Percentiles rank a stretch among this genome's conserved stretches.
phyloP scores from a whole-genome alignment of 2,329 filamentous ascomycete genomes.

The Xylariaceae sp. region DNA sequence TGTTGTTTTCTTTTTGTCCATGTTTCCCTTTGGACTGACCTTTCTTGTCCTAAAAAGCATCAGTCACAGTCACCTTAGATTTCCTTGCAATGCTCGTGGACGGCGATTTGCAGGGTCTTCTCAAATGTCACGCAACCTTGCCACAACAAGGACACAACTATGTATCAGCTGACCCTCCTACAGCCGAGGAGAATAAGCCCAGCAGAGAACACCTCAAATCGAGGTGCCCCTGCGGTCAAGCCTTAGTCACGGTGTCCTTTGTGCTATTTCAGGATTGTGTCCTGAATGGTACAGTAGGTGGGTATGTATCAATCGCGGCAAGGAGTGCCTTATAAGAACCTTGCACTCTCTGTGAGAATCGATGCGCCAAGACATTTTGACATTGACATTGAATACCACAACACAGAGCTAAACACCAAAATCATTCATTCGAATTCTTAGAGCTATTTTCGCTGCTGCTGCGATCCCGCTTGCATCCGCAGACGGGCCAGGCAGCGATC shows the following conservation, averaged over 20 bases:
- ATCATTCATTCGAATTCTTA: not conserved
- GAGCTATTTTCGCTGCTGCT: constrained; percentile 1
- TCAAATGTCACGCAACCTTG: not conserved
- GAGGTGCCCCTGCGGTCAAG: not conserved
- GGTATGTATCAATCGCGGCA: not conserved
- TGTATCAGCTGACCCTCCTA: not conserved
- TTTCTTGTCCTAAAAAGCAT: too few relatives aligned
- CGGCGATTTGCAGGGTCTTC: not conserved
- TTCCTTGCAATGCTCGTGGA: too few relatives aligned
- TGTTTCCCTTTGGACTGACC: too few relatives aligned
- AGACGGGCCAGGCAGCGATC: not conserved
- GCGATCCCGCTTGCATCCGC: constrained; percentile 1
- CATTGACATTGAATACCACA: not conserved
- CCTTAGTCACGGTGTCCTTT: constrained; percentile 1
- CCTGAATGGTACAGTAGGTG: not conserved
- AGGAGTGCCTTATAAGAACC: not conserved
- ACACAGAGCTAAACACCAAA: not conserved
- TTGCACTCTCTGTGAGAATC: not conserved
- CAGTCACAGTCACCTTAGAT: too few relatives aligned
- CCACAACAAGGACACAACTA: not conserved
- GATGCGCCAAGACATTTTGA: not conserved
- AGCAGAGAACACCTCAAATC: not conserved
- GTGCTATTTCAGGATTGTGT: not conserved
- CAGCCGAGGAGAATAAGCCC: not conserved
- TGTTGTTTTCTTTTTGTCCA: too few relatives aligned